Evolutionary conservation across 345 rosid genomes (phyloP).

Genomic region (Leavenworthia alabamica): DNA sequence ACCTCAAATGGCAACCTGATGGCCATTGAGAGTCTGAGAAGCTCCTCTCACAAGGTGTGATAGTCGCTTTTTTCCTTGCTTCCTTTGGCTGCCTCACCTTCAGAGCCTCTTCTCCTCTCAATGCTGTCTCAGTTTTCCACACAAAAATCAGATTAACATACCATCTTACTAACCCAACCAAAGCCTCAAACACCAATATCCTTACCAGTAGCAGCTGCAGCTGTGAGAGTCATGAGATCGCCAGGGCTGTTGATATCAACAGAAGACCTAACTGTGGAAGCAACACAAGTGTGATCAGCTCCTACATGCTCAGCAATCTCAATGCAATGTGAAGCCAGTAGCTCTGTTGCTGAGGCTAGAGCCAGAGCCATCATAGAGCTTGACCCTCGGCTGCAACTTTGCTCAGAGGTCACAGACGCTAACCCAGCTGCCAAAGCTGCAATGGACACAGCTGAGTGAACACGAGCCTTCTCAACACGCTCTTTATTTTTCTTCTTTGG

Average conservation of each 20-base stretch:
- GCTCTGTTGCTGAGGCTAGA: constrained; percentile 78
- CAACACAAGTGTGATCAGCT: constrained; percentile 55
- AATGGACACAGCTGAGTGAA: constrained; percentile 73
- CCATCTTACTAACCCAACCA: neutral
- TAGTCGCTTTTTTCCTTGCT: constrained; percentile 67
- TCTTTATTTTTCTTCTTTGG: constrained; percentile 60
- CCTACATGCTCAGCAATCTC: constrained; percentile 79
- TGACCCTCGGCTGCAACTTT: constrained; percentile 35
- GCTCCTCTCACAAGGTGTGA: constrained; percentile 60
- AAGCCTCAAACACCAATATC: neutral
- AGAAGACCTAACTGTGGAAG: constrained; percentile 62
- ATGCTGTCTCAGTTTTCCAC: constrained; percentile 34
- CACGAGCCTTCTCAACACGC: constrained; percentile 59
- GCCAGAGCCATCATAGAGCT: constrained; percentile 60
- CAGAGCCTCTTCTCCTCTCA: constrained; percentile 72
- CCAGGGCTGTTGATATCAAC: constrained; percentile 69
- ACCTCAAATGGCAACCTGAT: constrained; percentile 22
- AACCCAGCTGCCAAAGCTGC: constrained; percentile 85
- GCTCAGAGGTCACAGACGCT: constrained; percentile 58
- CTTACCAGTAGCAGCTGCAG: constrained; percentile 81
- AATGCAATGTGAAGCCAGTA: constrained; percentile 78
- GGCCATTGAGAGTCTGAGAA: constrained; percentile 36
- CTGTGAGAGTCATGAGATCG: constrained; percentile 83
- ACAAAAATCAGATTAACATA: neutral
- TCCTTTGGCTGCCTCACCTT: constrained; percentile 63